Evolutionary conservation across 23 red algal genomes (phyloP).

Genomic region (Gracilaria vermiculophylla): DNA sequence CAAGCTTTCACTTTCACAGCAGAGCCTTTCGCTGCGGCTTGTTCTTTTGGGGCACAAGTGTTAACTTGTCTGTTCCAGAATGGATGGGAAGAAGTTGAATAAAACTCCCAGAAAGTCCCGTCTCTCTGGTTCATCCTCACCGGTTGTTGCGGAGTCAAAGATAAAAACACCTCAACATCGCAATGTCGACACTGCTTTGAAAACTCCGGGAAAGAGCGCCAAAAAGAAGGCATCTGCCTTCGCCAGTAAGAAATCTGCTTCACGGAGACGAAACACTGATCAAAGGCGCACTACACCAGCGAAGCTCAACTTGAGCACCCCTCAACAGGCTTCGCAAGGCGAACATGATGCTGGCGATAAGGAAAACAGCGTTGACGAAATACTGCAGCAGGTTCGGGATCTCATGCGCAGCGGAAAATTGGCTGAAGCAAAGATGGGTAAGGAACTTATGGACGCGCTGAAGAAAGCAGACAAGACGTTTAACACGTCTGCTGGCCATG

Average conservation of each 20-base stretch:
- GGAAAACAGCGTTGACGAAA: neutral
- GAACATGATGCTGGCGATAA: neutral
- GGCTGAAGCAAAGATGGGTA: neutral
- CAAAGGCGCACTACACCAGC: neutral
- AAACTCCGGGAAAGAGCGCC: constrained; percentile 3
- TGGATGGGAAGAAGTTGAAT: neutral
- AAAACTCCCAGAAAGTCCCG: neutral
- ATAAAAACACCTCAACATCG: neutral
- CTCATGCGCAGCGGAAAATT: constrained; percentile 37
- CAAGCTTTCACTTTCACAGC: too few species aligned
- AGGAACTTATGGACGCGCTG: constrained; percentile 14
- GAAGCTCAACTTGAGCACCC: neutral
- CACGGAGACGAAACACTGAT: neutral
- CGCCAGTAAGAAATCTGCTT: constrained; percentile 13
- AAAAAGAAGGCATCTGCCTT: constrained; percentile 16
- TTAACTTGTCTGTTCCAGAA: neutral
- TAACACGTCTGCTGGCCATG: neutral
- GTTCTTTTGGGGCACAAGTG: too few species aligned
- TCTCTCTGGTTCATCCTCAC: too few species aligned
- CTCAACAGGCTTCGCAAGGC: neutral
- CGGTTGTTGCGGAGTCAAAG: neutral
- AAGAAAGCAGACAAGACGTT: constrained; percentile 33
- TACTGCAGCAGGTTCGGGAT: constrained; percentile 12
- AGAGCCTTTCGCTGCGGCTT: too few species aligned
- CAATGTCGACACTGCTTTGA: neutral